A percentile compares a stretch with the other conserved stretches of the same genome.
phyloP scores from a whole-genome alignment of 441 rosid genomes.

The Gossypium aridum region DNA sequence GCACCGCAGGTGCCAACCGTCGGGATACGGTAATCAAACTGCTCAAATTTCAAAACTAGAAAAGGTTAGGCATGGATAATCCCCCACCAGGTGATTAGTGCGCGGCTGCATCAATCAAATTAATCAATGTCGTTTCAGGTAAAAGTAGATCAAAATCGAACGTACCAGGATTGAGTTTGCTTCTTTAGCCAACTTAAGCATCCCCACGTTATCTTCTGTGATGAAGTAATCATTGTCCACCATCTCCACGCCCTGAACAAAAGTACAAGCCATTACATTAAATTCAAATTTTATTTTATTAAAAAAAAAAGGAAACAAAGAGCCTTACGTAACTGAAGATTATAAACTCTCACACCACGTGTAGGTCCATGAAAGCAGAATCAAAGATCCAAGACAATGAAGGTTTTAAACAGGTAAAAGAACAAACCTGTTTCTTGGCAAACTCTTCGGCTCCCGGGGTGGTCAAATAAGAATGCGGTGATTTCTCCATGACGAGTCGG shows the following conservation, averaged over 20 bases:
- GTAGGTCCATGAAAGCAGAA: not conserved
- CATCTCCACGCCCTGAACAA: slow-evolving; percentile 57
- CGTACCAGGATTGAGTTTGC: slow-evolving; percentile 81
- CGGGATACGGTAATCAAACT: slow-evolving; percentile 89
- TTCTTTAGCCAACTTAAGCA: slow-evolving; percentile 78
- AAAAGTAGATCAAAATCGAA: not conserved
- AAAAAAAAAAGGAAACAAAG: not conserved
- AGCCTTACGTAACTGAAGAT: not conserved
- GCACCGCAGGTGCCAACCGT: slow-evolving; percentile 42
- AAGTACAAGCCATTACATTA: not conserved
- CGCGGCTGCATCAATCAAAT: not conserved
- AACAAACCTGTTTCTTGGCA: slow-evolving; percentile 77
- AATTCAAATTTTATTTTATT: not conserved
- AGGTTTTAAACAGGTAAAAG: not conserved
- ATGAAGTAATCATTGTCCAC: slow-evolving; percentile 75
- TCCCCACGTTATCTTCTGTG: slow-evolving; percentile 77
- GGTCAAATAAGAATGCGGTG: slow-evolving; percentile 91
- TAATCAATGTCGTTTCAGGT: too few species aligned
- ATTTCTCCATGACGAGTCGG: slow-evolving; percentile 88
- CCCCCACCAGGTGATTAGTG: not conserved
- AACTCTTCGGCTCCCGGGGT: slow-evolving; percentile 87
- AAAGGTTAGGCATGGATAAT: not conserved
- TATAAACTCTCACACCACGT: not conserved
- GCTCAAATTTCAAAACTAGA: not conserved
- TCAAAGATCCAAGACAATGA: not conserved